A percentile compares a stretch with the other conserved stretches of the same genome.
Conservation (phyloP, 1,139 yeast genomes). For the Suhomyces taliae region DNA sequence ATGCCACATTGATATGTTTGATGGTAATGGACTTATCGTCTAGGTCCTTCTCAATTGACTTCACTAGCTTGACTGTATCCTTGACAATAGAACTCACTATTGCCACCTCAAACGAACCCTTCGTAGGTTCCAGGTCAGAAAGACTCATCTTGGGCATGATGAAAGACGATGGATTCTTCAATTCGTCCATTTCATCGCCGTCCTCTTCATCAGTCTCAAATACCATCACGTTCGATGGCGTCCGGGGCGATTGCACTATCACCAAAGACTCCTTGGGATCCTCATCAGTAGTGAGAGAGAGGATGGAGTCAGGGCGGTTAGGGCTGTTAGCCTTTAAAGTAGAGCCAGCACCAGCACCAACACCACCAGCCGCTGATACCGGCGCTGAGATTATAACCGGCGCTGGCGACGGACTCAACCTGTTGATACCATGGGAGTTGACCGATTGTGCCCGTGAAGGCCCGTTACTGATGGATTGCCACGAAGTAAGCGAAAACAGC, state of each 20-base stretch:
- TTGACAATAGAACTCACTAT: conserved; percentile 20
- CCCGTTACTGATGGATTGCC: conserved; percentile 21
- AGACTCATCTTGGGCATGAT: conserved; percentile 42
- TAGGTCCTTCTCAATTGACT: conserved; percentile 15
- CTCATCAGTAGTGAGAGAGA: conserved; percentile 28
- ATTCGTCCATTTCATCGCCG: conserved; percentile 27
- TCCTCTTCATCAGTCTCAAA: conserved; percentile 48
- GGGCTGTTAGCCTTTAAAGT: conserved; percentile 9
- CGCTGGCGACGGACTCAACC: conserved; percentile 3
- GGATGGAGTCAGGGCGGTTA: conserved; percentile 22
- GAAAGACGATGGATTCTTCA: conserved; percentile 23
- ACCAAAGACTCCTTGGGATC: conserved; percentile 22
- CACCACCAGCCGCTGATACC: too few relatives aligned
- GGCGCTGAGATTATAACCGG: too few relatives aligned
- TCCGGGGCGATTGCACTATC: conserved; percentile 15
- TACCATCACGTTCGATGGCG: conserved; percentile 30
- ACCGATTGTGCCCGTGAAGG: conserved; percentile 5
- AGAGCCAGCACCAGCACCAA: too few relatives aligned
- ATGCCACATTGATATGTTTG: conserved; percentile 16
- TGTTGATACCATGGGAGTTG: neutral
- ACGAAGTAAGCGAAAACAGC: conserved; percentile 18
- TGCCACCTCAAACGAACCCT: conserved; percentile 16
- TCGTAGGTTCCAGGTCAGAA: neutral
- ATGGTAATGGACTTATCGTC: conserved; percentile 13
- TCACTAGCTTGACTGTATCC: conserved; percentile 26